Conservation (phyloP, 2,329 filamentous ascomycete species). For the Trichoderma cornu-damae region DNA sequence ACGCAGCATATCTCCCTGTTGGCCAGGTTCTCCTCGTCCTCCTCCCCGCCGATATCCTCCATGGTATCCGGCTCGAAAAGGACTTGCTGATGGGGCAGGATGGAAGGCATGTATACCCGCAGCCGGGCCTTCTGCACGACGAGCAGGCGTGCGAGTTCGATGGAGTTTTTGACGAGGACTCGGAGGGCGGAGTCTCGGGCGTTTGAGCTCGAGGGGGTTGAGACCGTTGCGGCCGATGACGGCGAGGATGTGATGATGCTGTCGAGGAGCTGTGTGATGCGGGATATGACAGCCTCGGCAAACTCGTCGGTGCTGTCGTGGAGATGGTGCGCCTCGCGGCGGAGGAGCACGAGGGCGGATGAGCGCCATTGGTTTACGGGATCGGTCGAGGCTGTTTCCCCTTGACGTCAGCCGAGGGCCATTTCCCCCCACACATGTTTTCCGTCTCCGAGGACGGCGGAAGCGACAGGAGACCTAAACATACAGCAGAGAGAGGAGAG, state of each 20-base stretch:
- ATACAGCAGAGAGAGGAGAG: conserved; percentile 39
- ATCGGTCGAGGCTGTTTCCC: conserved; percentile 41
- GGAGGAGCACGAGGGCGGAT: conserved; percentile 55
- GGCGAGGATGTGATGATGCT: conserved; percentile 39
- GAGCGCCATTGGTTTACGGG: conserved; percentile 63
- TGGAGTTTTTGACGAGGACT: conserved; percentile 46
- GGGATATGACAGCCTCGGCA: conserved; percentile 40
- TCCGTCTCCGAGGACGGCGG: neutral
- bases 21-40: conserved; percentile 51
- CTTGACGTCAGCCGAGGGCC: neutral
- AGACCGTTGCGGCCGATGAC: conserved; percentile 24
- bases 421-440: no score
- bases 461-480: conserved; percentile 3
- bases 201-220: conserved; percentile 15
- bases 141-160: conserved; percentile 53
- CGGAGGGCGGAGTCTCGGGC: conserved; percentile 50
- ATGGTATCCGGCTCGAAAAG: conserved; percentile 56
- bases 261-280: conserved; percentile 47
- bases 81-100: conserved; percentile 48
- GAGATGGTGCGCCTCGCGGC: conserved; percentile 48
- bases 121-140: conserved; percentile 56
- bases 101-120: conserved; percentile 49
- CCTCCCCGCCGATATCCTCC: conserved; percentile 62
- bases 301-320: conserved; percentile 41
- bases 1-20: conserved; percentile 55